Conservation (phyloP, 2,329 filamentous ascomycete genomes). For the Botrytis porri region DNA sequence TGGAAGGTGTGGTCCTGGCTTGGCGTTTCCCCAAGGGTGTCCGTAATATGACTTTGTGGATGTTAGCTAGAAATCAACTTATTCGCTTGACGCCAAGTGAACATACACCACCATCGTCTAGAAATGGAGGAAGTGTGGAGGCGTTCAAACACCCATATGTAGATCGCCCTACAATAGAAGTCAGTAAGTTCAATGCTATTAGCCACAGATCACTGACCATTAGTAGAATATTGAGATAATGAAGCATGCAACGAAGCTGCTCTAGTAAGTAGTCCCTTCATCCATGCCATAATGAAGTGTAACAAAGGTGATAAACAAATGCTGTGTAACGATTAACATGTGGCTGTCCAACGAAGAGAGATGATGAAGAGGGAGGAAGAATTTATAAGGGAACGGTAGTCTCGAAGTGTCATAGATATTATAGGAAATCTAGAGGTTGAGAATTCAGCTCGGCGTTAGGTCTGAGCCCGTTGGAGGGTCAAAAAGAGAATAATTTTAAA, state of each 20-base stretch:
- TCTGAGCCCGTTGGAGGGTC: not conserved
- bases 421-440: not conserved
- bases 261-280: conserved; percentile 11
- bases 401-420: not conserved
- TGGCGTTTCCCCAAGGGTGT: conserved; percentile 49
- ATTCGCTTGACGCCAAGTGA: not conserved
- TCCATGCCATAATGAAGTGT: conserved; percentile 12
- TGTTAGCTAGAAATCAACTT: not conserved
- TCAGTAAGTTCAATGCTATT: not conserved
- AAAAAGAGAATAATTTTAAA: not conserved
- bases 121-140: conserved; percentile 40
- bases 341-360: not conserved
- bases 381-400: conserved; percentile 9
- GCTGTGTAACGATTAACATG: not conserved
- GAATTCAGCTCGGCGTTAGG: conserved; percentile 19
- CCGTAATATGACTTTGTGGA: conserved; percentile 40
- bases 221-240: conserved; percentile 18
- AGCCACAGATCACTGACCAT: not conserved
- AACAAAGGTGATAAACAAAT: not conserved
- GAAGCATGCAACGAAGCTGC: conserved; percentile 16
- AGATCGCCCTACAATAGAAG: conserved; percentile 14
- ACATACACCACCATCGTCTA: conserved; percentile 44
- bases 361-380: not conserved
- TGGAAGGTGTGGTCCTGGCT: conserved; percentile 33
- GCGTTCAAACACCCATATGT: conserved; percentile 38